Evolutionary conservation across 2,329 filamentous ascomycete species (phyloP).

Genomic region (Fusarium poae): DNA sequence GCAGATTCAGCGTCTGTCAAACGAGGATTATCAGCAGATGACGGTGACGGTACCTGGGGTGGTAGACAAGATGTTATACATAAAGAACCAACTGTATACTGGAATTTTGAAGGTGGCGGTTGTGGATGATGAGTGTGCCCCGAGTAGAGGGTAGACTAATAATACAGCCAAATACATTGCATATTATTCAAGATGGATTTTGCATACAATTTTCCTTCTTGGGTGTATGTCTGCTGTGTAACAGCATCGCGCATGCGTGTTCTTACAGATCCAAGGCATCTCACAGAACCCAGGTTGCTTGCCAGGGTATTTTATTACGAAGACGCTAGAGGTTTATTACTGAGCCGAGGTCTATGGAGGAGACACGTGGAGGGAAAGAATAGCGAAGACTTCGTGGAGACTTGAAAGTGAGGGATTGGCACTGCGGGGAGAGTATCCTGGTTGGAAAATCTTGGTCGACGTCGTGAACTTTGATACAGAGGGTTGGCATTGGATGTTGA

Average conservation of each 20-base stretch:
- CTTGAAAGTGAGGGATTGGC: slow-evolving; percentile 14
- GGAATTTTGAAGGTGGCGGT: slow-evolving; percentile 14
- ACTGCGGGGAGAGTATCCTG: slow-evolving; percentile 28
- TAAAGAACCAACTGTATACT: slow-evolving; percentile 36
- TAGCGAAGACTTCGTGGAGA: slow-evolving; percentile 24
- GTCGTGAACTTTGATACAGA: slow-evolving; percentile 23
- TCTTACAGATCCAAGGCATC: background rate
- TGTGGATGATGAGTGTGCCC: slow-evolving; percentile 19
- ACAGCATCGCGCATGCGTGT: background rate
- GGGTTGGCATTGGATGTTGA: background rate
- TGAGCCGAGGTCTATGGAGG: slow-evolving; percentile 32
- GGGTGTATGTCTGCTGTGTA: background rate
- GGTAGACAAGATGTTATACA: slow-evolving; percentile 31
- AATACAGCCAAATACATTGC: slow-evolving; percentile 43
- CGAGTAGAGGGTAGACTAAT: slow-evolving; percentile 28
- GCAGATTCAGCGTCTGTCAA: slow-evolving; percentile 21
- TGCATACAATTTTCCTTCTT: slow-evolving; percentile 1
- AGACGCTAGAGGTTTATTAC: background rate
- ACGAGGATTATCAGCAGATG: slow-evolving; percentile 9
- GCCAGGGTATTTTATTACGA: background rate
- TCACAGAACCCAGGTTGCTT: background rate
- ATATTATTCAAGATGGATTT: slow-evolving; percentile 16
- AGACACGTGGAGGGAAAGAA: slow-evolving; percentile 30
- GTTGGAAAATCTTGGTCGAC: slow-evolving; percentile 26
- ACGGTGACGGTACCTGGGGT: slow-evolving; percentile 26